Conservation (phyloP, 176 grass and related monocot species). For the Hyparrhenia diplandra region DNA sequence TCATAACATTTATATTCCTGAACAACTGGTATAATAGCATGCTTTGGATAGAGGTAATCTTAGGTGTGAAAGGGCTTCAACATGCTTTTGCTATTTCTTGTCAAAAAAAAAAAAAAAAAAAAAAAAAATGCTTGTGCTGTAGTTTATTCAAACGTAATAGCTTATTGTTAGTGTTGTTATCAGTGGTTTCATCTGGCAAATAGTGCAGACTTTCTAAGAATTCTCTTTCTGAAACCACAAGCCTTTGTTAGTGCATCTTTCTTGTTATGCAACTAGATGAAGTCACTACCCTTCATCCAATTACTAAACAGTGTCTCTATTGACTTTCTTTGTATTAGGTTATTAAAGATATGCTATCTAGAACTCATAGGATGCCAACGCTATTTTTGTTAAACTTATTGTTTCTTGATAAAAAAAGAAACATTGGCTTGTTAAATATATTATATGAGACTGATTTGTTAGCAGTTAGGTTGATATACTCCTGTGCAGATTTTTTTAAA, state of each 20-base stretch:
- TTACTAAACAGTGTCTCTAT: not conserved
- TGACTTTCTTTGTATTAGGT: not conserved
- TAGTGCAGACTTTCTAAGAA: not conserved
- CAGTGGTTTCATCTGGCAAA: not conserved
- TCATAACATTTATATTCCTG: not conserved
- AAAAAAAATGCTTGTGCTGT: too few relatives aligned
- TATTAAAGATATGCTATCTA: not conserved
- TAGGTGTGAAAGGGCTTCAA: not conserved
- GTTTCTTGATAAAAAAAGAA: not conserved
- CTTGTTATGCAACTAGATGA: not conserved
- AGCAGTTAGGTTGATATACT: not conserved
- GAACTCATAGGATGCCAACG: not conserved
- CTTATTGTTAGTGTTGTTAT: not conserved
- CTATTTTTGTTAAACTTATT: not conserved
- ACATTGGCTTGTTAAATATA: not conserved
- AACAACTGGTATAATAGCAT: not conserved
- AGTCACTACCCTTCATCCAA: constrained; percentile 1
- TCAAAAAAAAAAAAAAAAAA: too few relatives aligned
- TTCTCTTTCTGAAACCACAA: not conserved
- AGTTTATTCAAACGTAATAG: not conserved
- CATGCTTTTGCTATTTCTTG: too few relatives aligned
- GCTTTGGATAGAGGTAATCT: not conserved
- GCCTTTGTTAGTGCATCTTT: not conserved
- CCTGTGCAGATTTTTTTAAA: not conserved
- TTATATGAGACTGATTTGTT: not conserved